Conservation (phyloP, 2,329 filamentous ascomycete genomes). For the Sporothrix protearum region DNA sequence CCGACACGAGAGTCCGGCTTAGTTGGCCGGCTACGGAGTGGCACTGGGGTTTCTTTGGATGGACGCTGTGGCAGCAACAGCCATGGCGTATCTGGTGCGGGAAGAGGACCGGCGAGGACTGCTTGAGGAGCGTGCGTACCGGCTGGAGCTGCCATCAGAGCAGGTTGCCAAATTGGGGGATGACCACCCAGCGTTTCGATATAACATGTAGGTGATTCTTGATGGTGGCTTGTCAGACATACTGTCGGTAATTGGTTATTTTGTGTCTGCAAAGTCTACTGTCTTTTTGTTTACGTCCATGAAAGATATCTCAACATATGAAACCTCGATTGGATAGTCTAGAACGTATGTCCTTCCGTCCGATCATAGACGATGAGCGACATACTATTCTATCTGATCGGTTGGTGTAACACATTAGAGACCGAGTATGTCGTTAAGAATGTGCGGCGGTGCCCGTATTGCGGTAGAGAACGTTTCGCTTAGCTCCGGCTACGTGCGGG, state of each 20-base stretch:
- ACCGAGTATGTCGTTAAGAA: no score
- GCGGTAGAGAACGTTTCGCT: neutral
- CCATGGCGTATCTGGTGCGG: conserved; percentile 34
- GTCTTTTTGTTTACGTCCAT: no score
- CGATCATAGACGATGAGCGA: no score
- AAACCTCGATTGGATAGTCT: no score
- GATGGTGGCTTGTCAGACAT: no score
- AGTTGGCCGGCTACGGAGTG: conserved; percentile 48
- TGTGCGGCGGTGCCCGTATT: neutral
- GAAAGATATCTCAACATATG: no score
- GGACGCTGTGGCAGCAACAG: conserved; percentile 37
- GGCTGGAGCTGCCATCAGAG: conserved; percentile 29
- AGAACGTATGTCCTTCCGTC: no score
- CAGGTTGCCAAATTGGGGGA: conserved; percentile 40
- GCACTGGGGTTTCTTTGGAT: conserved; percentile 47
- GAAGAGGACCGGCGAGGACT: conserved; percentile 38
- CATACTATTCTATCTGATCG: no score
- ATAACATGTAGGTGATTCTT: conserved; percentile 10
- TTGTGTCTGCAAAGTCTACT: no score
- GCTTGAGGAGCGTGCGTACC: conserved; percentile 34
- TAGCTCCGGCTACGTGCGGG: conserved; percentile 17
- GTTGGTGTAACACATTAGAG: no score
- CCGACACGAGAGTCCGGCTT: conserved; percentile 44
- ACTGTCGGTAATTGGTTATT: no score
- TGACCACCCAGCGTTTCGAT: conserved; percentile 34